phyloP scores from a whole-genome alignment of 257 asterid species.

The Catharanthus roseus region DNA sequence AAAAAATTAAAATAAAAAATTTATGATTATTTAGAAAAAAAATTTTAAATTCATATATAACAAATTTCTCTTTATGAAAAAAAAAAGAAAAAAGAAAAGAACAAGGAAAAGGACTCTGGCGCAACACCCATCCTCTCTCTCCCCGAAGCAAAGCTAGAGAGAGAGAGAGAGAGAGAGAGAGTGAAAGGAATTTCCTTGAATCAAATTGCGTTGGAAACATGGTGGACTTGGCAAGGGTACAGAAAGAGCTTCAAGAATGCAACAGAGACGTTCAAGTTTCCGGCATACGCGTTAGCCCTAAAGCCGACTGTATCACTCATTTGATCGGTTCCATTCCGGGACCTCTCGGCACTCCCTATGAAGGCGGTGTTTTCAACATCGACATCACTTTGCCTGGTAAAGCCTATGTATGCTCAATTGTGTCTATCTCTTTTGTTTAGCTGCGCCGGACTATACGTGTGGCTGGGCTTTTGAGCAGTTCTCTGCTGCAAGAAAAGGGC shows the following conservation, averaged over 20 bases:
- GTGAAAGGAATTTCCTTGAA: not conserved
- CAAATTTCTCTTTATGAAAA: too few relatives aligned
- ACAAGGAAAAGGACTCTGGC: too few relatives aligned
- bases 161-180: not conserved
- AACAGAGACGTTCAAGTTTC: slow-evolving; percentile 71
- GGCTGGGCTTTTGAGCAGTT: not conserved
- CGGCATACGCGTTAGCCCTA: slow-evolving; percentile 67
- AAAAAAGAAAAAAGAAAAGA: too few relatives aligned
- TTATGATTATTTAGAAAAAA: too few relatives aligned
- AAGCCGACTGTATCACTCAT: slow-evolving; percentile 56
- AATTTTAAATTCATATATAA: too few relatives aligned
- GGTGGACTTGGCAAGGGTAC: slow-evolving; percentile 90
- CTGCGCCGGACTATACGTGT: too few relatives aligned
- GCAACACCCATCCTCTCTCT: too few relatives aligned
- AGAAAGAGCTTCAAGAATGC: slow-evolving; percentile 86
- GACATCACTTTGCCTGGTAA: slow-evolving; percentile 80
- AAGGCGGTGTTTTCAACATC: slow-evolving; percentile 91
- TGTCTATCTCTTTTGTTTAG: too few relatives aligned
- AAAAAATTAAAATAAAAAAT: too few relatives aligned
- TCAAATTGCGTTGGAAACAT: slow-evolving; percentile 19
- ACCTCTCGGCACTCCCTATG: slow-evolving; percentile 85
- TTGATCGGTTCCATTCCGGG: slow-evolving; percentile 90
- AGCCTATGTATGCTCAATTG: too few relatives aligned
- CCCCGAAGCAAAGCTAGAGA: not conserved
- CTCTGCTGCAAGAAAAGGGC: not conserved